Evolutionary conservation across 169 alveolate species (phyloP), one percentile per base, ranked within the genome.

Genomic region (Eimeria maxima): DNA sequence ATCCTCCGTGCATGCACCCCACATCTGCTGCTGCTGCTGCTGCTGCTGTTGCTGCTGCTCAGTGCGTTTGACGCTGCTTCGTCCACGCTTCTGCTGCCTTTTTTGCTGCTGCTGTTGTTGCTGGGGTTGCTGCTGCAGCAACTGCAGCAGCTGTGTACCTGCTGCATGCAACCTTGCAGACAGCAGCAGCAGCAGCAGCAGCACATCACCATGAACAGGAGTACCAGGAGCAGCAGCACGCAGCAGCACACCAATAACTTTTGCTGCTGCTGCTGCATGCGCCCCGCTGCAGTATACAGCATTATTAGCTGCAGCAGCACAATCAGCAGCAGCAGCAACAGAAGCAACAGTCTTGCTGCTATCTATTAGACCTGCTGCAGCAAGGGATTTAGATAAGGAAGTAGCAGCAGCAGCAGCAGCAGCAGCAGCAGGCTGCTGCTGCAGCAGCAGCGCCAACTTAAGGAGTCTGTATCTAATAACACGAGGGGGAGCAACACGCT

Each of bases 71-170:
- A 18, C 27, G 50, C n/a, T 3, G 50, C 50, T 27, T 24, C 83
- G 38, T 38, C 83, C 47, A 7, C 29, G 74, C 20, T 14, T 16
- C 83, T 13, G 83, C 83, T 73, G 83, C 83, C 45, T 44, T 47
- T n/a, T 10, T 47, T 4, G 55, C 83, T n/a, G 83, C 83, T n/a
- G 33, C 83, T 73, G 83, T 47, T n/a, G 83, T 20, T 73, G 83
- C 50, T 73, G 83, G n/a, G n/a, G n/a, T n/a, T n/a, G n/a, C 83
- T 73, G 83, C 83, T 73, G 55, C 83, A 5, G 83, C 83, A 29
- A 47, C 83, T 29, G 83, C 83, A 24, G 83, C 83, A 73, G 83
- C 83, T 73, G 83, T 8, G n/a, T 38, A 3, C 55, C 83, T 29
- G 83, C n/a, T 18, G 83, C 45, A 8, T n/a, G 38, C 24, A 73